A percentile compares a stretch with the other conserved stretches of the same genome.
These are phyloP conservation scores for Blastocystis sp. DNA, from an alignment of 352 stramenopile species.

Conservation along the genomic window DNA sequence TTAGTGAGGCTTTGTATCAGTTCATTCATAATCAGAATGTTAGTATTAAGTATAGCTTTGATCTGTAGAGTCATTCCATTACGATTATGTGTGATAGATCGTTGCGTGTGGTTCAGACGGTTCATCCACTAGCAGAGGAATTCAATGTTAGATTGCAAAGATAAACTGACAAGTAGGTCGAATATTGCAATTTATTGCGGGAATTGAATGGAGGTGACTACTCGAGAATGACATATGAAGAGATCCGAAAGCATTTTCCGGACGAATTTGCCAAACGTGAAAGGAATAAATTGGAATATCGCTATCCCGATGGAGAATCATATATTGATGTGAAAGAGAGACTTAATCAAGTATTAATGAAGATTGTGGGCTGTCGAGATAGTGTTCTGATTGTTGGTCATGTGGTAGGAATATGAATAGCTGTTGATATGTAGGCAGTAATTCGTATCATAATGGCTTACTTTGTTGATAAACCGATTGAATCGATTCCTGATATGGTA, in stretches of 20 bases:
- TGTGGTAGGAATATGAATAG: not conserved
- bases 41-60: not conserved
- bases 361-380: constrained; percentile 80
- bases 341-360: constrained; percentile 85
- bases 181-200: constrained; percentile 84
- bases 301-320: constrained; percentile 84
- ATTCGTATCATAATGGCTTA: constrained; percentile 64
- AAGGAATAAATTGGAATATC: constrained; percentile 85
- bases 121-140: constrained; percentile 64
- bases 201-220: constrained; percentile 85
- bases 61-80: not conserved
- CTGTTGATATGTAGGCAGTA: constrained; percentile 26
- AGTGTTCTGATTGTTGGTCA: constrained; percentile 70
- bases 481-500: constrained; percentile 58
- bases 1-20: constrained; percentile 78
- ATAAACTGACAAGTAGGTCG: constrained; percentile 43
- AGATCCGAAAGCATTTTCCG: constrained; percentile 81
- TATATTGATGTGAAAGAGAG: constrained; percentile 89
- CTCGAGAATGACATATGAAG: constrained; percentile 80
- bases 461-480: constrained; percentile 48
- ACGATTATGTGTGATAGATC: constrained; percentile 59
- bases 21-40: constrained; percentile 78
- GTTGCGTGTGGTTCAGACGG: constrained; percentile 51
- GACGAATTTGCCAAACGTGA: constrained; percentile 80
- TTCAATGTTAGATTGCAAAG: not conserved